Evolutionary conservation across 202 grass and related monocot genomes (phyloP).

Genomic region (Digitaria exilis): DNA sequence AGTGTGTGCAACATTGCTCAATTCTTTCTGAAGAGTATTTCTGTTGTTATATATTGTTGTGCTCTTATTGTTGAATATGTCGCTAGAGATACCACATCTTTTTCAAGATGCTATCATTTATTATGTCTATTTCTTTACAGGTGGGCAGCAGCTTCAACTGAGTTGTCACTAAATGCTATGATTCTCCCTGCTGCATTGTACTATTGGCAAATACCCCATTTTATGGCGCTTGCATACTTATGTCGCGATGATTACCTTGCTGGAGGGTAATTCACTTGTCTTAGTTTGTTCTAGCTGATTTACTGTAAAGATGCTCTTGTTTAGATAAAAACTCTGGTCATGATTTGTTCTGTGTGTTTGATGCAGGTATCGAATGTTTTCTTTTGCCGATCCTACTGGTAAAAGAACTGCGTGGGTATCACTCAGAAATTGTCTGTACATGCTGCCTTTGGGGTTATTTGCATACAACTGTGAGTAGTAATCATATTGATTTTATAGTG

Average conservation of each 20-base stretch:
- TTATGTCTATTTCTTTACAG: constrained; percentile 42
- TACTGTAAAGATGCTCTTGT: constrained; percentile 25
- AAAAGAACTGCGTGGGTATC: constrained; percentile 84
- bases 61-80: background rate
- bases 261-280: constrained; percentile 69
- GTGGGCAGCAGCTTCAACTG: constrained; percentile 82
- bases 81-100: background rate
- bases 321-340: constrained; percentile 2
- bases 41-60: background rate
- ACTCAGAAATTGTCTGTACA: constrained; percentile 89
- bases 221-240: constrained; percentile 94
- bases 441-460: constrained; percentile 80
- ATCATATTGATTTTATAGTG: constrained; percentile 3
- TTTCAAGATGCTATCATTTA: background rate
- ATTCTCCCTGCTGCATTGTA: constrained; percentile 90
- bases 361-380: constrained; percentile 86
- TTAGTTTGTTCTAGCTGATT: background rate
- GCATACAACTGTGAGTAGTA: constrained; percentile 80
- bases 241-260: constrained; percentile 86
- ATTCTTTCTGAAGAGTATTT: constrained; percentile 19
- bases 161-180: constrained; percentile 73
- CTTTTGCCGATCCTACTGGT: constrained; percentile 90
- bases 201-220: constrained; percentile 96
- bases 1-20: constrained; percentile 15
- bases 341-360: constrained; percentile 40